Evolutionary conservation across 116 monocot genomes (phyloP).

Genomic region (Zostera marina): DNA sequence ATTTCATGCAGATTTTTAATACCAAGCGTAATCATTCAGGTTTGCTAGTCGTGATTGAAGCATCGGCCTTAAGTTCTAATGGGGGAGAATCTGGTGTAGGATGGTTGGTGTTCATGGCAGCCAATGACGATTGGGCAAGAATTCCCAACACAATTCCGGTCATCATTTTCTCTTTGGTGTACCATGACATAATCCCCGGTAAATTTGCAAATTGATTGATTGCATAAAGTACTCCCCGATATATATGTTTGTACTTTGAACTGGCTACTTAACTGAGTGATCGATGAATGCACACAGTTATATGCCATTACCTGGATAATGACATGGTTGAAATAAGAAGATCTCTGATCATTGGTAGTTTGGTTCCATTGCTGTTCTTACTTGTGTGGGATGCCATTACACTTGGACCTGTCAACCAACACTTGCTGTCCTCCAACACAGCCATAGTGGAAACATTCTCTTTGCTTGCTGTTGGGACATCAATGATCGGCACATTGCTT

Average conservation of each 20-base stretch:
- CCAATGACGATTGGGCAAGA: conserved; percentile 23
- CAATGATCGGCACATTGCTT: conserved; percentile 42
- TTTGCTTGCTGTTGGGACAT: conserved; percentile 39
- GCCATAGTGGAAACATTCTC: conserved; percentile 25
- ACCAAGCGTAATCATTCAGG: too few species aligned
- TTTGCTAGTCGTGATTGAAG: conserved; percentile 26
- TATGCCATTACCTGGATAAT: conserved; percentile 44
- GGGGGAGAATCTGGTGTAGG: conserved; percentile 9
- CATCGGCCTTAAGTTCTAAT: conserved; percentile 8
- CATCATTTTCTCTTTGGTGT: conserved; percentile 46
- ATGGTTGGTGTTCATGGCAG: background rate
- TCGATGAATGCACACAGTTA: conserved; percentile 9
- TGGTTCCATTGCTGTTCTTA: conserved; percentile 34
- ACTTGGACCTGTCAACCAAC: conserved; percentile 14
- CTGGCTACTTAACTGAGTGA: background rate
- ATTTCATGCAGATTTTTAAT: too few species aligned
- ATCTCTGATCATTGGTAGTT: conserved; percentile 34
- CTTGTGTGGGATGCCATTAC: conserved; percentile 42
- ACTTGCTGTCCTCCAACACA: background rate
- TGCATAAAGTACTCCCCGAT: too few species aligned
- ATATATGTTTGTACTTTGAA: too few species aligned
- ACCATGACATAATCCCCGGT: conserved; percentile 47
- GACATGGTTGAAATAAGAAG: conserved; percentile 28
- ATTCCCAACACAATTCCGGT: conserved; percentile 34
- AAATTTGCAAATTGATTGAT: background rate